These are phyloP conservation scores for Trichoderma sp. DNA, from an alignment of 2,329 filamentous ascomycete genomes.

Conservation along the genomic window DNA sequence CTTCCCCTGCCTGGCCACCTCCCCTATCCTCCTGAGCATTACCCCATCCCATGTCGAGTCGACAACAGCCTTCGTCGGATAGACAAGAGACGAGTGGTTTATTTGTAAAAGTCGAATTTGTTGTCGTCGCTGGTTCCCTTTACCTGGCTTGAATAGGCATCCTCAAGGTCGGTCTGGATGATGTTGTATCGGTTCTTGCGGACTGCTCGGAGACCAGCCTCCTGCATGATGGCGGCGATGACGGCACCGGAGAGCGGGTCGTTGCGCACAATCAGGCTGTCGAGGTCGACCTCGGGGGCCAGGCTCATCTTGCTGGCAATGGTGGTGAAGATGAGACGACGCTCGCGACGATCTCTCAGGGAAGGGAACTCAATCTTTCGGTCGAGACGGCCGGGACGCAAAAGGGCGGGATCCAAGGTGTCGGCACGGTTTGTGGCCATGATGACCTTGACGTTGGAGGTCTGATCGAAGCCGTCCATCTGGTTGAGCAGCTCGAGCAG, in stretches of 20 bases:
- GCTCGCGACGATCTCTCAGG: conserved; percentile 87
- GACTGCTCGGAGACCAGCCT: conserved; percentile 89
- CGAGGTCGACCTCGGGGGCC: conserved; percentile 92
- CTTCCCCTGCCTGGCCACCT: neutral
- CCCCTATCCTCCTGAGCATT: neutral
- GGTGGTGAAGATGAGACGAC: conserved; percentile 94
- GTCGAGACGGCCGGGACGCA: conserved; percentile 92
- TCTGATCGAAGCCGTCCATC: conserved; percentile 99
- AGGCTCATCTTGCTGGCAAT: conserved; percentile 97
- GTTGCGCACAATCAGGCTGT: conserved; percentile 93
- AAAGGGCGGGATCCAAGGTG: conserved; percentile 89
- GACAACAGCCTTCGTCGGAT: neutral
- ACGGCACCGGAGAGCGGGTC: conserved; percentile 93
- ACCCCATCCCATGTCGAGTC: neutral
- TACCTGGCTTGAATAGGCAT: conserved; percentile 95
- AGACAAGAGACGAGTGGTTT: conserved; percentile 30
- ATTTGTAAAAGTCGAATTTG: conserved; percentile 93
- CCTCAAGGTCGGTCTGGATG: conserved; percentile 93
- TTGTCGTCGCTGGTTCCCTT: conserved; percentile 67
- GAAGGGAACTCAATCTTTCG: conserved; percentile 99
- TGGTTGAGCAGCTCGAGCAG: conserved; percentile 96
- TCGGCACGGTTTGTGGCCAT: conserved; percentile 99
- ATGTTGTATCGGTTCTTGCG: conserved; percentile 99
- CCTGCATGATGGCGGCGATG: conserved; percentile 99
- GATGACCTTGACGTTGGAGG: conserved; percentile 98